Evolutionary conservation across 2,329 filamentous ascomycete species (phyloP), one percentile per base, ranked within the genome.

Genomic region (Cladophialophora immunda): DNA sequence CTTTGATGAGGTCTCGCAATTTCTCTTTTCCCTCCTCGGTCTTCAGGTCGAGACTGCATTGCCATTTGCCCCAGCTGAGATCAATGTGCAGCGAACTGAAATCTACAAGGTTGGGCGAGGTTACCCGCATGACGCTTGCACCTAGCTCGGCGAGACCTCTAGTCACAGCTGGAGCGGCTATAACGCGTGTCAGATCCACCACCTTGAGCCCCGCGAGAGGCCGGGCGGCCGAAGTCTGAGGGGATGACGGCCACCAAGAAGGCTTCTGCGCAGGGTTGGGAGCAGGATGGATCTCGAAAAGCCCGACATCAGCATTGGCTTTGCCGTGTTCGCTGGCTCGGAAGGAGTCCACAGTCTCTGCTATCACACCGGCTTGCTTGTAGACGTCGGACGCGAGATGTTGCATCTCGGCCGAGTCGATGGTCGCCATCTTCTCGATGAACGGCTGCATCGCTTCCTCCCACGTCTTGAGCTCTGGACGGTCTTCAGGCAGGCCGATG

Each of bases 11-110:
- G 5, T 78, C 74, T 2, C 76, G 73, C 0, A 86, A 73, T 8
- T 79, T 76, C 1, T 73, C 72, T 64, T 77, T 78, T 56, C 83
- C 83, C 1, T 76, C 73, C 1, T 77, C 70, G 2, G 80, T 76
- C 52, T 79, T 78, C 38, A 87, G 80, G 69, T 88, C 82, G 2
- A 87, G 74, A 22, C 89, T 86, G 1, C 84, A 82, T 0, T 88
- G 84, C 69, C 89, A 89, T 75, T 92, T 92, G 27, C 90, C 90
- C 74, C 89, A 87, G 74, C 92, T 92, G 13, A 89, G 87, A 70
- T 92, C 90, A 0, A 91, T 85, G 71, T 92, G 89, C 91, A 91
- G 77, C 90, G 90, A 0, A 47, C 76, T 77, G 58, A 77, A 75
- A 72, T 81, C 78, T 0, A 68, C 73, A 1, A 83, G 70, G 58